Conservation (phyloP, 495 filamentous ascomycete species). For the Tuber microsphaerosporum region DNA sequence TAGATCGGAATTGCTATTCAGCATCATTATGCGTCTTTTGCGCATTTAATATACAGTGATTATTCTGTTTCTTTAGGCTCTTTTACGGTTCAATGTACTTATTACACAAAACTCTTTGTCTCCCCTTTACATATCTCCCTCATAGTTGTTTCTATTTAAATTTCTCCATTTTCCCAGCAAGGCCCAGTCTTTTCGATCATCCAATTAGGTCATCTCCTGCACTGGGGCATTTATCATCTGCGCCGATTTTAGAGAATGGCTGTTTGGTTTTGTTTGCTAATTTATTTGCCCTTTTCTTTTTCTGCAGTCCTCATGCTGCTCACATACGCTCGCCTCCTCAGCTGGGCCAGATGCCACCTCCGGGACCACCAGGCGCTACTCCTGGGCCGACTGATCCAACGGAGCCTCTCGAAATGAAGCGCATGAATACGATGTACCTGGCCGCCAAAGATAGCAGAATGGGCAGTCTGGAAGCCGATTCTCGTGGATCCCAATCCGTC, state of each 20-base stretch:
- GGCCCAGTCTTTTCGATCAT: constrained; percentile 14
- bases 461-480: constrained; percentile 48
- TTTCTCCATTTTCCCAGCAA: not conserved
- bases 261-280: constrained; percentile 42
- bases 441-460: constrained; percentile 44
- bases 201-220: constrained; percentile 21
- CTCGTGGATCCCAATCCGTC: constrained; percentile 46
- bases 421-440: constrained; percentile 48
- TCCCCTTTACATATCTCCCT: constrained; percentile 32
- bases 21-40: constrained; percentile 66
- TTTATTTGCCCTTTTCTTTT: constrained; percentile 38
- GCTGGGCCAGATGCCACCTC: constrained; percentile 43
- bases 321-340: constrained; percentile 47
- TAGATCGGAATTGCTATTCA: constrained; percentile 74
- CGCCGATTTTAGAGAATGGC: constrained; percentile 29
- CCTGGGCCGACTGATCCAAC: constrained; percentile 45
- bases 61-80: constrained; percentile 42
- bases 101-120: constrained; percentile 41
- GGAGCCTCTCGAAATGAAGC: constrained; percentile 45
- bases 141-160: not conserved
- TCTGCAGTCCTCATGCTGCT: constrained; percentile 48
- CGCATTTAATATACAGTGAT: constrained; percentile 59
- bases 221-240: constrained; percentile 18
- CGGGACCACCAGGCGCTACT: constrained; percentile 46
- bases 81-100: constrained; percentile 43